phyloP scores from a whole-genome alignment of 2,329 filamentous ascomycete species.

The Aureobasidium sp. region DNA sequence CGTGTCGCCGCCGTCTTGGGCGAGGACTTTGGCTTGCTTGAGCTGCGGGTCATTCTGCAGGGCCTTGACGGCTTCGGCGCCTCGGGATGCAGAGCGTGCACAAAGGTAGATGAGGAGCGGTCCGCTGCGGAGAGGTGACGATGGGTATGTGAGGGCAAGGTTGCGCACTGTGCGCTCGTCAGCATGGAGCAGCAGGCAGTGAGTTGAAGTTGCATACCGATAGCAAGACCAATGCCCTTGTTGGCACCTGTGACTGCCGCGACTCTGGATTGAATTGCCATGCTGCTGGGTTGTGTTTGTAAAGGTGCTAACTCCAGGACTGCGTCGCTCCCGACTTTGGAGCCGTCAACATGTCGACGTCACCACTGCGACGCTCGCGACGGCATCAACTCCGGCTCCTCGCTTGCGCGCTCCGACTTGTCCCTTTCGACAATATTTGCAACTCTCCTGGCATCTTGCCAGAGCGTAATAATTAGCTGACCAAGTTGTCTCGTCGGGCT shows the following conservation, averaged over 20 bases:
- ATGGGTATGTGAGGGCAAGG: slow-evolving; percentile 47
- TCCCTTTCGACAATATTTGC: neutral
- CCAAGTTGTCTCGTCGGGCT: too few relatives aligned
- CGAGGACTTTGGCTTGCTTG: slow-evolving; percentile 41
- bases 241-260: slow-evolving; percentile 51
- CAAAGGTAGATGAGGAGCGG: slow-evolving; percentile 49
- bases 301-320: neutral
- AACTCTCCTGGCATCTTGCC: neutral
- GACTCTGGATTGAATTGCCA: slow-evolving; percentile 32
- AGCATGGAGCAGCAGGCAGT: neutral
- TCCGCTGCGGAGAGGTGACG: slow-evolving; percentile 41
- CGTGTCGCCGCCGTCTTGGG: slow-evolving; percentile 35
- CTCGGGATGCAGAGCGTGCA: slow-evolving; percentile 42
- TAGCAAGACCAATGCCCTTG: slow-evolving; percentile 46
- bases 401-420: too few relatives aligned
- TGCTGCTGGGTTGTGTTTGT: slow-evolving; percentile 1
- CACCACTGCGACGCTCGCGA: neutral
- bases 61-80: slow-evolving; percentile 40
- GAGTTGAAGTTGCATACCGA: slow-evolving; percentile 28
- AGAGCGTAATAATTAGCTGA: too few relatives aligned
- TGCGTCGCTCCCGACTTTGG: neutral
- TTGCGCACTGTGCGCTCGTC: slow-evolving; percentile 38
- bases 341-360: neutral
- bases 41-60: slow-evolving; percentile 40
- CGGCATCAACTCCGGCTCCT: neutral